A percentile compares a stretch with the other conserved stretches of the same genome.
Conservation (phyloP, 805 yeast genomes). For the Debaryomyces castellii region DNA sequence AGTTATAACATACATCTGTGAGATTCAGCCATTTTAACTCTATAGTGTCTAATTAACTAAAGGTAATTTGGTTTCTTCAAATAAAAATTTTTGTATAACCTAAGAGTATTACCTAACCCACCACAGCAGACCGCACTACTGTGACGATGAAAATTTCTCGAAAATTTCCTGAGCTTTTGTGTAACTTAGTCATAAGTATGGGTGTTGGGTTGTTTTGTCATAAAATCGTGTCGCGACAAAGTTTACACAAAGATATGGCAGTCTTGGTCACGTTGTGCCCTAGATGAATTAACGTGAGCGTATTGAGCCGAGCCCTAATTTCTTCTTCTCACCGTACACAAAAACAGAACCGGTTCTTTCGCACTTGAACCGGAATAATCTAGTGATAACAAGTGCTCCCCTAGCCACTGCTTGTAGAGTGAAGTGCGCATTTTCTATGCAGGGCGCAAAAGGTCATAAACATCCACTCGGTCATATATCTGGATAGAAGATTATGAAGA, state of each 20-base stretch:
- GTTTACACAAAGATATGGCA: background rate
- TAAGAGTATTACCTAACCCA: conserved; percentile 5
- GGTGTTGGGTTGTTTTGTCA: conserved; percentile 8
- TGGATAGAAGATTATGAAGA: no score
- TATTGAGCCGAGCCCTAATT: background rate
- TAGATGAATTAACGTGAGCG: background rate
- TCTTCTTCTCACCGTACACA: no score
- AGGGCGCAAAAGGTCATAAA: no score
- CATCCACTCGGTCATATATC: no score
- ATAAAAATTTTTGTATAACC: conserved; percentile 8
- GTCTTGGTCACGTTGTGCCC: conserved; percentile 1
- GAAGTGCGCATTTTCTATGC: no score
- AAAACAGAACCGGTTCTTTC: no score
- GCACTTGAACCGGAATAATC: no score
- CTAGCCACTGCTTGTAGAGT: no score
- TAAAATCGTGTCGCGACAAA: background rate
- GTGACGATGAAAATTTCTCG: background rate
- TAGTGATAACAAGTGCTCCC: no score
- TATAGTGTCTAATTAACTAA: conserved; percentile 7
- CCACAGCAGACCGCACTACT: conserved; percentile 1
- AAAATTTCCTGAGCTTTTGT: conserved; percentile 3
- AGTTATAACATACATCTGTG: conserved; percentile 83
- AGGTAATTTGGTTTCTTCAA: conserved; percentile 4
- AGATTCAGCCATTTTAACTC: conserved; percentile 83
- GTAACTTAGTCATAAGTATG: conserved; percentile 6